Percentiles rank a stretch among this genome's conserved stretches.
Conservation (phyloP, 1,284 basidiomycete species). For the Tylopilus sp. region DNA sequence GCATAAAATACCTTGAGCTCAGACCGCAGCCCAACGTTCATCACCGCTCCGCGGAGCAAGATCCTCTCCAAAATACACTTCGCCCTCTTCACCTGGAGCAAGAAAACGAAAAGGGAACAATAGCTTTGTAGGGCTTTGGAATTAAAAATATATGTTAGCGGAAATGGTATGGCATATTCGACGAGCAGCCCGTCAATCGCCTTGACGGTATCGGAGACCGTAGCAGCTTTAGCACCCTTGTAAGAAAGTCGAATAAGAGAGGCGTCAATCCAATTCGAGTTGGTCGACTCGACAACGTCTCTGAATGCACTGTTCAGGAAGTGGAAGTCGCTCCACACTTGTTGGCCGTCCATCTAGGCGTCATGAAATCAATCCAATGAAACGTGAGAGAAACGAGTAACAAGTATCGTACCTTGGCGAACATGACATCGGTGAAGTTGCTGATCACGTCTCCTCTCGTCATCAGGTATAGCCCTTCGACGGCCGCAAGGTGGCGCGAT, state of each 20-base stretch:
- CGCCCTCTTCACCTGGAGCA: slow-evolving; percentile 72
- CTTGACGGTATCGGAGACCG: slow-evolving; percentile 49
- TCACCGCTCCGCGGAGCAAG: slow-evolving; percentile 49
- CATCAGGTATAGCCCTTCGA: slow-evolving; percentile 76
- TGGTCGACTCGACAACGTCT: slow-evolving; percentile 57
- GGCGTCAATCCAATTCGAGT: slow-evolving; percentile 53
- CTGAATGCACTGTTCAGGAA: slow-evolving; percentile 75
- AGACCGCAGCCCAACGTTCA: slow-evolving; percentile 33
- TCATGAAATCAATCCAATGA: not conserved
- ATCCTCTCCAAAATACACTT: slow-evolving; percentile 69
- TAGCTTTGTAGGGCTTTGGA: slow-evolving; percentile 58
- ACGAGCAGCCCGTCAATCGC: slow-evolving; percentile 64
- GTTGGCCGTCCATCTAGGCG: slow-evolving; percentile 63
- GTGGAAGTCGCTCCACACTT: slow-evolving; percentile 80
- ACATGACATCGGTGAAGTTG: slow-evolving; percentile 68
- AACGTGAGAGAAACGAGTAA: not conserved
- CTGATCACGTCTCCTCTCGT: slow-evolving; percentile 67
- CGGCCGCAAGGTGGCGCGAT: slow-evolving; percentile 62
- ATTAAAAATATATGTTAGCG: slow-evolving; percentile 75
- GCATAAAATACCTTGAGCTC: slow-evolving; percentile 69
- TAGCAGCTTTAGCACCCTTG: slow-evolving; percentile 43
- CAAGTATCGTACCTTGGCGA: slow-evolving; percentile 56
- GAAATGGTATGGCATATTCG: slow-evolving; percentile 80
- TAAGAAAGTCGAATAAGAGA: slow-evolving; percentile 73
- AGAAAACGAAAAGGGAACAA: slow-evolving; percentile 69